Base-by-base conservation (phyloP, 306 rosid species). In the Oxytropis ochrocephala region DNA sequence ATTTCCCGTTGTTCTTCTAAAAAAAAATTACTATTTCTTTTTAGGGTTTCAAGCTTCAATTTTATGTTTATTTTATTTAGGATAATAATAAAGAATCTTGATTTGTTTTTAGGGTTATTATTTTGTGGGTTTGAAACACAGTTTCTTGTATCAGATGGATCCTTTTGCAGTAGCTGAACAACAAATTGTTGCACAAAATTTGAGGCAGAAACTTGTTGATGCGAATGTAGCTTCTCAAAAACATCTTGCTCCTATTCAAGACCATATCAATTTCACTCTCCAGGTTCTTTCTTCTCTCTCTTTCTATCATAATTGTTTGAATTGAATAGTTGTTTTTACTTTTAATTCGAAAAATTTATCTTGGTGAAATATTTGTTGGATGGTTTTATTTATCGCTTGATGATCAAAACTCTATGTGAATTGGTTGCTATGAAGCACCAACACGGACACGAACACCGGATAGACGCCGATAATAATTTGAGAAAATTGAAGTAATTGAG, bases 261-360 rank as follows among this genome's bases (percentile, higher is more conserved):
- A 93, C 82, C 85, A 85, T 75, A 97, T 93, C 86, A 93, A 93
- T 79, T 93, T 82, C 75, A 88, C 91, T 14, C 98, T 92, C 36
- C 98, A 92, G 98, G 96, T 92, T 73, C n/a, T n/a, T n/a, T n/a
- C n/a, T n/a, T n/a, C n/a, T n/a, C n/a, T n/a, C n/a, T n/a, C n/a
- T n/a, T n/a, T n/a, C n/a, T n/a, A n/a, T n/a, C n/a, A n/a, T n/a
- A n/a, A n/a, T n/a, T n/a, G n/a, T n/a, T n/a, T n/a, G n/a, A n/a
- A n/a, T n/a, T n/a, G n/a, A n/a, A 24, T 65, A 54, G 59, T 47
- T 47, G n/a, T 30, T 67, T 64, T 43, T 36, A 49, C n/a, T 44
- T 68, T 63, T 10, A 11, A 41, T 57, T 8, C 27, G 11, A 29
- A 4, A 29, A 4, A 7, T 47, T 39, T 27, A 24, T 61, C n/a